Evolutionary conservation across 305 asterid species (phyloP).

Genomic region (Rubia peregrina): DNA sequence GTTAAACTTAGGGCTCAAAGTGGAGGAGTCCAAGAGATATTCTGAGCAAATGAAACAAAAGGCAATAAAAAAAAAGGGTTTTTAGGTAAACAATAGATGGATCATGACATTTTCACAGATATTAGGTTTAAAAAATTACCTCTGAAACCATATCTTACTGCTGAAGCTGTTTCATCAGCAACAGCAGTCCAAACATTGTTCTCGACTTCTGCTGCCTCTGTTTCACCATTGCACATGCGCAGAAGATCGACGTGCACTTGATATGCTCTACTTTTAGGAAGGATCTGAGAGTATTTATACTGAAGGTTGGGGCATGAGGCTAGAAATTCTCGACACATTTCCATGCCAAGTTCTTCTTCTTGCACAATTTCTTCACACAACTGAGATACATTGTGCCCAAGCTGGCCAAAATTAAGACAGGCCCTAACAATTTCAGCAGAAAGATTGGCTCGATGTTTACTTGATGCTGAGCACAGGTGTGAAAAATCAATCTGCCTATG

Average conservation of each 20-base stretch:
- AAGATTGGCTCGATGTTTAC: slow-evolving; percentile 80
- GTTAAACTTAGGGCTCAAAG: slow-evolving; percentile 27
- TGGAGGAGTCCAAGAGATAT: slow-evolving; percentile 35
- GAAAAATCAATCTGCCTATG: slow-evolving; percentile 77
- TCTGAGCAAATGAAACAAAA: slow-evolving; percentile 28
- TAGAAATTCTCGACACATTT: slow-evolving; percentile 57
- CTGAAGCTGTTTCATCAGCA: slow-evolving; percentile 87
- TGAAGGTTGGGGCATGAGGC: slow-evolving; percentile 45
- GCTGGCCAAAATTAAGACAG: slow-evolving; percentile 77
- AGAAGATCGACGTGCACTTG: slow-evolving; percentile 86
- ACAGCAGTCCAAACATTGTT: slow-evolving; percentile 76
- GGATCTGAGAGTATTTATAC: slow-evolving; percentile 65
- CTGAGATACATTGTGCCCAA: slow-evolving; percentile 76
- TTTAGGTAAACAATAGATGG: not conserved
- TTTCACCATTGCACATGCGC: slow-evolving; percentile 53
- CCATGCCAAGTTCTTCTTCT: slow-evolving; percentile 48
- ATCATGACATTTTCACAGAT: not conserved
- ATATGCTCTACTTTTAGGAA: slow-evolving; percentile 85
- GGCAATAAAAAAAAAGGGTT: slow-evolving; percentile 10
- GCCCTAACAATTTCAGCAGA: slow-evolving; percentile 73
- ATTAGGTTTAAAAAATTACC: slow-evolving; percentile 30
- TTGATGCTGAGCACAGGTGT: slow-evolving; percentile 68
- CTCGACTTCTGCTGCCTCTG: slow-evolving; percentile 54
- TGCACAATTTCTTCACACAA: slow-evolving; percentile 77
- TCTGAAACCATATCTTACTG: slow-evolving; percentile 79